phyloP scores from a whole-genome alignment of 2,329 filamentous ascomycete species.

The Aspergillus piperis region DNA sequence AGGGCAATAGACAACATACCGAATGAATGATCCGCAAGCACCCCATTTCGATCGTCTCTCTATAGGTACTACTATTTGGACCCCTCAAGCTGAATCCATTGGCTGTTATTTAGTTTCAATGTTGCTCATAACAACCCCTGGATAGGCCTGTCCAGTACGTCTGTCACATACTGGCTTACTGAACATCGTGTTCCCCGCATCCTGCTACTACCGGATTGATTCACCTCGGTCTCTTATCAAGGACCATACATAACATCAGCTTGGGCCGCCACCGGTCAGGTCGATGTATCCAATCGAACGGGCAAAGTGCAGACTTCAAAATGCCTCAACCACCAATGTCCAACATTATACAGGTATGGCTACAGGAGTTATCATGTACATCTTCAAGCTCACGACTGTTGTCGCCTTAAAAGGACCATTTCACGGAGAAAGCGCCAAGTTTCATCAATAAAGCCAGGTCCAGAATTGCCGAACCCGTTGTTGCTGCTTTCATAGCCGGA shows the following conservation, averaged over 20 bases:
- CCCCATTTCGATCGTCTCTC: not conserved
- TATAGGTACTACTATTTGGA: not conserved
- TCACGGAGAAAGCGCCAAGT: conserved; percentile 18
- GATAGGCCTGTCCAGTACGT: not conserved
- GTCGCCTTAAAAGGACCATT: conserved; percentile 21
- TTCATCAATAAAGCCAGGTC: conserved; percentile 30
- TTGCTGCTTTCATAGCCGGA: conserved; percentile 90
- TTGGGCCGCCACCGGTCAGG: conserved; percentile 35
- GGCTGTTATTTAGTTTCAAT: not conserved
- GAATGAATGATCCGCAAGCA: not conserved
- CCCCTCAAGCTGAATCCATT: not conserved
- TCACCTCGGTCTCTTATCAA: conserved; percentile 10
- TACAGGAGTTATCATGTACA: conserved; percentile 1
- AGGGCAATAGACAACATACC: not conserved
- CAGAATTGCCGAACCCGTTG: conserved; percentile 75
- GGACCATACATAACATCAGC: conserved; percentile 28
- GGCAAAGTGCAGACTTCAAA: conserved; percentile 22
- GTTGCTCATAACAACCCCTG: not conserved
- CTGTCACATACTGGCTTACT: not conserved
- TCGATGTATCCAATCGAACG: conserved; percentile 23
- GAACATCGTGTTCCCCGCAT: not conserved
- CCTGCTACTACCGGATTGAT: not conserved
- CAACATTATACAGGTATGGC: conserved; percentile 25
- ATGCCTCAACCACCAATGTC: conserved; percentile 27
- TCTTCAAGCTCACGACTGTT: conserved; percentile 2